Evolutionary conservation across 192 early-diverging fungal genomes (phyloP).

Genomic region (Polychytrium aggregatum): DNA sequence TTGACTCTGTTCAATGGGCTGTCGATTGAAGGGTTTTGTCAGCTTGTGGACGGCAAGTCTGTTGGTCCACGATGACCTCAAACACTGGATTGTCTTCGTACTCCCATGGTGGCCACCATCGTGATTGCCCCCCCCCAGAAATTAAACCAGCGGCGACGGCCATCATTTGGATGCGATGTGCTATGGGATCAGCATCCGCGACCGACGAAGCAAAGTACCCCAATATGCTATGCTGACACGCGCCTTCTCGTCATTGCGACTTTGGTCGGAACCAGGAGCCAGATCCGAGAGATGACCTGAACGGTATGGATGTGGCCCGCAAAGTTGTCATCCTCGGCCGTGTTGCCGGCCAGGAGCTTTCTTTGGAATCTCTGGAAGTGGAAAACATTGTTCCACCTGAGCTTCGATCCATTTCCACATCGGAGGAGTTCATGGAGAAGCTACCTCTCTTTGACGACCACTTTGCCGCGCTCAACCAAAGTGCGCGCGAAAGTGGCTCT

Average conservation of each 20-base stretch:
- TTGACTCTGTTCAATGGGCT: too few relatives aligned
- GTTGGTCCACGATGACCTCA: too few relatives aligned
- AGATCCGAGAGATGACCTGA: conserved; percentile 96
- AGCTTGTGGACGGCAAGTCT: too few relatives aligned
- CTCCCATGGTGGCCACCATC: too few relatives aligned
- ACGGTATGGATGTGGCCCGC: conserved; percentile 98
- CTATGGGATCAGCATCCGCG: too few relatives aligned
- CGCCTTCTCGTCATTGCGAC: conserved; percentile 1
- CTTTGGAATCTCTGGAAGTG: conserved; percentile 66
- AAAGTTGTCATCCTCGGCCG: conserved; percentile 87
- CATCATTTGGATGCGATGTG: too few relatives aligned
- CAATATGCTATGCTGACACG: too few relatives aligned
- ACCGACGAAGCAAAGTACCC: too few relatives aligned
- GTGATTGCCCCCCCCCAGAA: too few relatives aligned
- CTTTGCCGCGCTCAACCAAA: conserved; percentile 69
- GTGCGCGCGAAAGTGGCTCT: conserved; percentile 53
- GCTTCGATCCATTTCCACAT: conserved; percentile 56
- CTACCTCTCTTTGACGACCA: conserved; percentile 80
- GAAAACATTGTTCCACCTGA: conserved; percentile 94
- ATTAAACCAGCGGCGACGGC: too few relatives aligned
- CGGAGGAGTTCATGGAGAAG: conserved; percentile 74
- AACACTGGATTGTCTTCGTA: too few relatives aligned
- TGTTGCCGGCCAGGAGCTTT: conserved; percentile 68
- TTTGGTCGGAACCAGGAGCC: conserved; percentile 57
- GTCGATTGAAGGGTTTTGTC: too few relatives aligned